Conservation (phyloP, 2,329 filamentous ascomycete genomes). For the Chrysoporthe cubensis region DNA sequence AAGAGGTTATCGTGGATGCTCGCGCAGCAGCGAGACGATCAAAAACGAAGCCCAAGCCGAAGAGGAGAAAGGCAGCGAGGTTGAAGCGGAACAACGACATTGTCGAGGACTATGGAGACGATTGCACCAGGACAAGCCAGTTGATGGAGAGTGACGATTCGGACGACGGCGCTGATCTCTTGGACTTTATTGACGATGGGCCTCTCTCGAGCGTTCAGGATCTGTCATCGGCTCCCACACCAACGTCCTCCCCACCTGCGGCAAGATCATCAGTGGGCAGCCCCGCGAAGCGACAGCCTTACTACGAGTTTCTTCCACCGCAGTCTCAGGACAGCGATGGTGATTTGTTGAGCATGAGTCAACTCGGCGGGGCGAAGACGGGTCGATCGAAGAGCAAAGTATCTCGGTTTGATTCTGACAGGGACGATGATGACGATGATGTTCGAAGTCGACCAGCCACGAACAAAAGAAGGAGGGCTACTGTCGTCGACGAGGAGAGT, state of each 20-base stretch:
- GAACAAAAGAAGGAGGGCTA: conserved; percentile 29
- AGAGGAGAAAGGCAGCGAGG: conserved; percentile 5
- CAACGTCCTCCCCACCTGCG: conserved; percentile 5
- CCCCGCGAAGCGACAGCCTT: not conserved
- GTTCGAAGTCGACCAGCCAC: conserved; percentile 29
- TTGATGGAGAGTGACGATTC: conserved; percentile 50
- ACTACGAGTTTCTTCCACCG: conserved; percentile 9
- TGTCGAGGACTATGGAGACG: conserved; percentile 55
- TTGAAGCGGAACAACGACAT: conserved; percentile 35
- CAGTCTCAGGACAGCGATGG: conserved; percentile 25
- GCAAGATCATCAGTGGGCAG: not conserved
- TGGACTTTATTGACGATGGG: conserved; percentile 60
- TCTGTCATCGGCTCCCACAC: conserved; percentile 16
- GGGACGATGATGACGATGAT: conserved; percentile 19
- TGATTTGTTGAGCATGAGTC: conserved; percentile 26
- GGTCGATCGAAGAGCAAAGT: not conserved
- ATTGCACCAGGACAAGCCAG: conserved; percentile 55
- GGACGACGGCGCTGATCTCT: conserved; percentile 53
- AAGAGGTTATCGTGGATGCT: conserved; percentile 6
- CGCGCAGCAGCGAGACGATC: conserved; percentile 1
- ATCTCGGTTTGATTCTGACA: conserved; percentile 17
- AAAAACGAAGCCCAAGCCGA: conserved; percentile 7
- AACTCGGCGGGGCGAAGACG: conserved; percentile 17
- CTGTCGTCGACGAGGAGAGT: conserved; percentile 26
- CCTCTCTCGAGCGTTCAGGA: conserved; percentile 22